These are phyloP conservation scores for Carpinus viminea DNA, from an alignment of 306 rosid species.

Conservation along the genomic window DNA sequence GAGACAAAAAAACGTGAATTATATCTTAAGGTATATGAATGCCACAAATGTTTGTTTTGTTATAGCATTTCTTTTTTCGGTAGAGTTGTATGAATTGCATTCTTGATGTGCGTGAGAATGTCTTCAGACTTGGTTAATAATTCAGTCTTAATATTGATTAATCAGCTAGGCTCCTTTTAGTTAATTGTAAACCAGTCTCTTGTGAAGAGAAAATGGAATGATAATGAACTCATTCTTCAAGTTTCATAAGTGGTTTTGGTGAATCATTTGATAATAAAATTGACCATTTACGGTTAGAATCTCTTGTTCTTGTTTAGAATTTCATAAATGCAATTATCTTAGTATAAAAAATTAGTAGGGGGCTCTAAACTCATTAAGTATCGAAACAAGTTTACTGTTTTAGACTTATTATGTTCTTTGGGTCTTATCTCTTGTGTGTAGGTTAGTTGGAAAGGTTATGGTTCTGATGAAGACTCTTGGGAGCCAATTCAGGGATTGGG, in stretches of 20 bases:
- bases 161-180: no score
- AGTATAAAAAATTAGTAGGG: not conserved
- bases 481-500: conserved; percentile 69
- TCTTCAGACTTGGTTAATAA: no score
- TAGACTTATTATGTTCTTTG: not conserved
- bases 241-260: not conserved
- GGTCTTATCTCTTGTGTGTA: conserved; percentile 21
- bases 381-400: not conserved
- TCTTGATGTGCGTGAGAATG: no score
- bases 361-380: not conserved
- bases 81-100: no score
- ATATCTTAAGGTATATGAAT: conserved; percentile 54
- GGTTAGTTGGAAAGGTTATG: conserved; percentile 88
- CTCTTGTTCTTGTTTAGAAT: not conserved
- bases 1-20: conserved; percentile 35
- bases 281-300: no score
- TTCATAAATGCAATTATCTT: not conserved
- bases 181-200: no score
- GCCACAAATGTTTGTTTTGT: not conserved
- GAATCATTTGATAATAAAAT: no score
- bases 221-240: no score
- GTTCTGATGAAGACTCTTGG: conserved; percentile 64
- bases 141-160: no score
- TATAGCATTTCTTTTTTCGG: not conserved
- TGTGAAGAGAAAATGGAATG: no score